Evolutionary conservation across 495 filamentous ascomycete genomes (phyloP), one percentile per base, ranked within the genome.

Genomic region (Sphaerosporella brunnea): DNA sequence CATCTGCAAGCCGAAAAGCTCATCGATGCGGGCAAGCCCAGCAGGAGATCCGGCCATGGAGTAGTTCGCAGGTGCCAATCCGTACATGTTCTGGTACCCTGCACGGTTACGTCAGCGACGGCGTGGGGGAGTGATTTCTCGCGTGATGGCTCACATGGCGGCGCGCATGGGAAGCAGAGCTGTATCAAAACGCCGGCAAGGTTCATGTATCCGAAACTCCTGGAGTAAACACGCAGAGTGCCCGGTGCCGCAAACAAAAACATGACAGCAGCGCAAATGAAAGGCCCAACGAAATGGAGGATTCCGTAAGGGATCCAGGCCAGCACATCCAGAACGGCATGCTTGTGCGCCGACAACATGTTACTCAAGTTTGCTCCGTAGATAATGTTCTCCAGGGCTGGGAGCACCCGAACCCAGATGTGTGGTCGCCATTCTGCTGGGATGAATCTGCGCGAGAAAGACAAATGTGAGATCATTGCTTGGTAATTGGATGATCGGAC

Each of bases 301-400:
- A 94, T 64, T 21, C 87, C 87, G 56, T 96, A 96, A 13, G 87
- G 88, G 35, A 96, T 59, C 87, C 88, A 94, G 28, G 88, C 88
- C 46, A 96, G 64, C 47, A 96, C 64, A 52, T 92, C 84, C 28
- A 96, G 71, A 39, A 84, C 66, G 8, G 78, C 73, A 65, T 79
- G 75, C 39, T 80, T 82, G 63, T 93, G 84, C 21, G 84, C 80
- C 3, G 87, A 90, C 36, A 96, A 74, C 48, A 93, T 90, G 63
- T 93, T 93, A 67, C 84, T 92, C 40, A 96, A 74, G 66, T 94
- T 94, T 24, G 84, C 84, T 41, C 88, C 88, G 61, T 96, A 96
- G 41, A 96, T 69, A 46, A 96, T 90, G 64, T 96, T 93, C 62
- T 96, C 88, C 51, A 96, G 73, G n/a, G 88, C 82, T 2, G 88